These are phyloP conservation scores for Bifiguratus adelaidae DNA, from an alignment of 192 early-diverging fungal genomes.

Conservation along the genomic window DNA sequence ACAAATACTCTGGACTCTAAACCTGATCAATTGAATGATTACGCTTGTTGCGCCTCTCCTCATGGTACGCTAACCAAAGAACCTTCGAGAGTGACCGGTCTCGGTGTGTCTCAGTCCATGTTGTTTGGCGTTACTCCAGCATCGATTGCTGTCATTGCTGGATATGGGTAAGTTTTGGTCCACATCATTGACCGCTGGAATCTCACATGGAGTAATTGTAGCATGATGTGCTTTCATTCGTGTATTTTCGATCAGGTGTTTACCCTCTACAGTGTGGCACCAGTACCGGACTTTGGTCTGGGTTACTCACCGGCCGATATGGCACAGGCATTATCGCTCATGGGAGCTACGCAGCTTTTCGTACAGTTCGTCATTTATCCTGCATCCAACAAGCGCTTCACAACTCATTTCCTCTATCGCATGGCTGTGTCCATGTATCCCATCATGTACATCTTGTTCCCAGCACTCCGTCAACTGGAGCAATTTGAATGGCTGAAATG, in stretches of 20 bases:
- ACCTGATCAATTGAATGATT: too few relatives aligned
- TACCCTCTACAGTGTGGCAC: constrained; percentile 3
- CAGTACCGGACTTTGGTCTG: constrained; percentile 23
- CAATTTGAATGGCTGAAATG: constrained; percentile 4
- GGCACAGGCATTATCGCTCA: constrained; percentile 21
- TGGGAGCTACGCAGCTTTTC: constrained; percentile 25
- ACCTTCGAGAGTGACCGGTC: too few relatives aligned
- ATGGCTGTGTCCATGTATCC: constrained; percentile 16
- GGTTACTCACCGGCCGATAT: constrained; percentile 24
- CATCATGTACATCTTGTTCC: constrained; percentile 23
- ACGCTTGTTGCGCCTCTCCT: too few relatives aligned
- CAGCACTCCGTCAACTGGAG: constrained; percentile 13
- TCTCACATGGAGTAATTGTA: too few relatives aligned
- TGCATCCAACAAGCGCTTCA: constrained; percentile 9
- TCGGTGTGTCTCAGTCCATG: too few relatives aligned
- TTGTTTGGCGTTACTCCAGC: too few relatives aligned
- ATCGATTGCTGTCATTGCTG: too few relatives aligned
- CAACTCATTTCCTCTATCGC: constrained; percentile 15
- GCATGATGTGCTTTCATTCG: constrained; percentile 25
- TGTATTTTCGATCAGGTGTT: constrained; percentile 38
- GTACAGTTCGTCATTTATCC: constrained; percentile 35
- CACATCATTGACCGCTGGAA: too few relatives aligned
- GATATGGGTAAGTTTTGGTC: too few relatives aligned
- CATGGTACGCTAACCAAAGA: too few relatives aligned
- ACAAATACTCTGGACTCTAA: too few relatives aligned